Percentiles rank a stretch among this genome's conserved stretches.
Conservation (phyloP, 441 rosid species). For the Gossypium gossypioides region DNA sequence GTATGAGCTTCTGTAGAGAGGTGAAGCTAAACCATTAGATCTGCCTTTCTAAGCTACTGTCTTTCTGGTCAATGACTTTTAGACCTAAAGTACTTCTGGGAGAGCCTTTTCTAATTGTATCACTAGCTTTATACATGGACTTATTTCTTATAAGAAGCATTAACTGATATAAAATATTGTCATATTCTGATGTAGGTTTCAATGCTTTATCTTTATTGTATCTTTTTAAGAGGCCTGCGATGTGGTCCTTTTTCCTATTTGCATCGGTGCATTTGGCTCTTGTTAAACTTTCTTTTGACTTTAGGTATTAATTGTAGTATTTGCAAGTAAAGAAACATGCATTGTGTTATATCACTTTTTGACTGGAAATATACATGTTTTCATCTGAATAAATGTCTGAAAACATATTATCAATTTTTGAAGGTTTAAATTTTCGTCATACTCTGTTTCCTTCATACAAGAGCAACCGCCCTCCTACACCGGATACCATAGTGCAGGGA, state of each 20-base stretch:
- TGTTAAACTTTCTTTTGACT: neutral
- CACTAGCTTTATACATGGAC: neutral
- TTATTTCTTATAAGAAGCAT: neutral
- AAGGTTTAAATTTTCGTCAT: conserved; percentile 86
- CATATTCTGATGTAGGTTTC: neutral
- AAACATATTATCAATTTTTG: conserved; percentile 13
- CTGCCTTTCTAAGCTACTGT: neutral
- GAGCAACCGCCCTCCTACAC: conserved; percentile 90
- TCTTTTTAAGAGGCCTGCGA: neutral
- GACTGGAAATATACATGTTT: neutral
- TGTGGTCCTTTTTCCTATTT: neutral
- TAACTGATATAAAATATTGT: neutral
- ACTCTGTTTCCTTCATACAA: conserved; percentile 79
- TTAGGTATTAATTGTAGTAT: neutral
- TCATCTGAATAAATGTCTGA: conserved; percentile 9
- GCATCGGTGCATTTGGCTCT: neutral
- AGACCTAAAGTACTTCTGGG: neutral
- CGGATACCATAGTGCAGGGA: conserved; percentile 91
- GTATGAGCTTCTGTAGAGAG: neutral
- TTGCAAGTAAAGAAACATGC: neutral
- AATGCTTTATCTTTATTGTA: neutral
- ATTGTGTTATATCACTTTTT: neutral
- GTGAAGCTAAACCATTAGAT: neutral
- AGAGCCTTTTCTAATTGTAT: neutral
- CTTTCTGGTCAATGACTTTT: neutral